Conservation (phyloP, 192 early-diverging fungal species). For the Thoreauomyces humboldtii region DNA sequence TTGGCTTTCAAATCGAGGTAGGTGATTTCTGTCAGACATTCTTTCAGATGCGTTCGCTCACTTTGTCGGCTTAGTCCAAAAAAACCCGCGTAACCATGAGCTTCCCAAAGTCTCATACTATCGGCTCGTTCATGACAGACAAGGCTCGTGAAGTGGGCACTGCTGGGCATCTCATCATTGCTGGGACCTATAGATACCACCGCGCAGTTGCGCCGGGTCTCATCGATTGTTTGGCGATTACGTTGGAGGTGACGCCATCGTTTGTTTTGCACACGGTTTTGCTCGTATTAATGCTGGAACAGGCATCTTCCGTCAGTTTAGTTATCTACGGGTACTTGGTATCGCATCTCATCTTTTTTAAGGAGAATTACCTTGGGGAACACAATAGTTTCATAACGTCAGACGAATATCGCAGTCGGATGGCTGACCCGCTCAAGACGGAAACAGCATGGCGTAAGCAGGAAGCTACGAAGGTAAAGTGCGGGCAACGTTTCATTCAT, state of each 20-base stretch:
- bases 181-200: slow-evolving; percentile 30
- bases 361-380: slow-evolving; percentile 70
- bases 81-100: slow-evolving; percentile 46
- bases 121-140: slow-evolving; percentile 58
- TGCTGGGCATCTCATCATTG: slow-evolving; percentile 26
- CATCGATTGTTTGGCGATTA: slow-evolving; percentile 22
- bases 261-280: too few species aligned
- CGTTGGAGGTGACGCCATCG: slow-evolving; percentile 38
- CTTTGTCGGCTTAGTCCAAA: slow-evolving; percentile 46
- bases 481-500: too few species aligned
- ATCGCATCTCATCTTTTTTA: slow-evolving; percentile 63
- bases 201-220: slow-evolving; percentile 2
- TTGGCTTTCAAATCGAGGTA: slow-evolving; percentile 56
- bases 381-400: slow-evolving; percentile 21
- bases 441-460: slow-evolving; percentile 40
- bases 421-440: slow-evolving; percentile 29
- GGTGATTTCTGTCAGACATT: too few species aligned
- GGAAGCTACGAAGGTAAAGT: slow-evolving; percentile 53
- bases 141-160: slow-evolving; percentile 49
- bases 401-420: slow-evolving; percentile 60
- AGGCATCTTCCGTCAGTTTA: slow-evolving; percentile 55
- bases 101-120: slow-evolving; percentile 61
- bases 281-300: too few species aligned
- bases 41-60: too few species aligned
- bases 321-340: slow-evolving; percentile 69